Evolutionary conservation across 2,329 filamentous ascomycete species (phyloP).

Genomic region (Beauveria rudraprayagi): DNA sequence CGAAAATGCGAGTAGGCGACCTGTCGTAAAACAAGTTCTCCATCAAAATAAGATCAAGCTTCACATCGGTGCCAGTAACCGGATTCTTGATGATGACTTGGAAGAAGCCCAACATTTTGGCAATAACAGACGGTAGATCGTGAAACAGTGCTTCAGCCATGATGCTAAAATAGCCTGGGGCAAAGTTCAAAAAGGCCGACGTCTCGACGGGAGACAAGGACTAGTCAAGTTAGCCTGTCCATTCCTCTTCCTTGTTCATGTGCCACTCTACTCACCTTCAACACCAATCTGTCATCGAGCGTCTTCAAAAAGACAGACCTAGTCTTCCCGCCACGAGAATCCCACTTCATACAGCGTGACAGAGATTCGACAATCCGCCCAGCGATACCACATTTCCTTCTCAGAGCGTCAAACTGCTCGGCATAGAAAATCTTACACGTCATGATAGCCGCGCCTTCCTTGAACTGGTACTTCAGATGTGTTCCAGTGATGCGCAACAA

Average conservation of each 20-base stretch:
- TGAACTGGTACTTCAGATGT: slow-evolving; percentile 93
- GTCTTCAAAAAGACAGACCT: slow-evolving; percentile 97
- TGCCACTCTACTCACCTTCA: slow-evolving; percentile 49
- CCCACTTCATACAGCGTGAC: slow-evolving; percentile 93
- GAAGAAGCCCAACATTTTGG: slow-evolving; percentile 98
- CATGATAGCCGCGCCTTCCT: slow-evolving; percentile 87
- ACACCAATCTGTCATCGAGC: slow-evolving; percentile 83
- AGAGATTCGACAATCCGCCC: slow-evolving; percentile 93
- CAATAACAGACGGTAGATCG: slow-evolving; percentile 89
- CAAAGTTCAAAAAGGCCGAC: slow-evolving; percentile 87
- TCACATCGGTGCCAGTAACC: slow-evolving; percentile 82
- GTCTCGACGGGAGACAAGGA: slow-evolving; percentile 86
- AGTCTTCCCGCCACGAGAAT: slow-evolving; percentile 95
- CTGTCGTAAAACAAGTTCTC: slow-evolving; percentile 98
- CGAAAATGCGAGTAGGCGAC: slow-evolving; percentile 80
- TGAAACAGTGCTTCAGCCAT: slow-evolving; percentile 96
- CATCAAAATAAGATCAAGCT: slow-evolving; percentile 89
- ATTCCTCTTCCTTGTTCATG: slow-evolving; percentile 12
- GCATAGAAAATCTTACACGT: slow-evolving; percentile 98
- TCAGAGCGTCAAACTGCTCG: slow-evolving; percentile 91
- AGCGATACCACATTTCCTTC: slow-evolving; percentile 84
- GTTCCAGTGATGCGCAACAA: slow-evolving; percentile 78
- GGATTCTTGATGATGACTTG: slow-evolving; percentile 97
- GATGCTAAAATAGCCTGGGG: slow-evolving; percentile 93
- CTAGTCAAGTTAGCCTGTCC: slow-evolving; percentile 32